Base-by-base conservation (phyloP, 208 protist genomes). In the Trypanosoma boissoni region DNA sequence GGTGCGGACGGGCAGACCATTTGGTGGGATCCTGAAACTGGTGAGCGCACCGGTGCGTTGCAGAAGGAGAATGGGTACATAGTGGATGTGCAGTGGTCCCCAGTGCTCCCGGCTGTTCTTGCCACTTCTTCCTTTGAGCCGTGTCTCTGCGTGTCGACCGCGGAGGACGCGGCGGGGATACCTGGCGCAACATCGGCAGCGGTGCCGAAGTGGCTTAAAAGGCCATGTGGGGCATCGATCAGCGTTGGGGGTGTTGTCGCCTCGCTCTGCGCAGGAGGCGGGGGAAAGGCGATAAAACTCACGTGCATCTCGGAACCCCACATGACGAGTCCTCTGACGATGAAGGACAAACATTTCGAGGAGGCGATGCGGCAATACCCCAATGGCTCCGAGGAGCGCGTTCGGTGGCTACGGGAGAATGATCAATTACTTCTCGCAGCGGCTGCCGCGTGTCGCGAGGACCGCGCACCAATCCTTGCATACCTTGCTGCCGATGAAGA, bases 61-160 rank as follows among this genome's bases (percentile, higher is more conserved):
- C 62, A 72, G 53, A 51, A 76, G 31, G 70, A 86, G 56, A 74
- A 56, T 45, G 84, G 85, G 62, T 98, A 95, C 85, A 80, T 97
- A 10, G 91, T 97, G 23, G 94, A 98, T 51, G 94, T 97, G 29
- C 84, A 96, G 75, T 99, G 97, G 97, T 97, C 94, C 43, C 92
- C 91, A 20, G 58, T 65, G 28, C 64, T 95, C 31, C 91, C 92
- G 4, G 80, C 78, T 0, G 69, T 98, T n/a, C 63, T 98, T 34
- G 80, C 94, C 9, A 94, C 91, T 0, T 85, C 78, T 16, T 97
- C 95, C 46, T 97, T 97, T 51, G 82, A 85, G 27, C 83, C 83
- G 12, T 45, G 74, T 14, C 59, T 95, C 8, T 84, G 80, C 53
- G 80, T 95, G 16, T 79, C 78, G 18, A 83, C 84, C n/a, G 73